phyloP scores from a whole-genome alignment of 2,329 filamentous ascomycete species.

The Penicillium sp. region DNA sequence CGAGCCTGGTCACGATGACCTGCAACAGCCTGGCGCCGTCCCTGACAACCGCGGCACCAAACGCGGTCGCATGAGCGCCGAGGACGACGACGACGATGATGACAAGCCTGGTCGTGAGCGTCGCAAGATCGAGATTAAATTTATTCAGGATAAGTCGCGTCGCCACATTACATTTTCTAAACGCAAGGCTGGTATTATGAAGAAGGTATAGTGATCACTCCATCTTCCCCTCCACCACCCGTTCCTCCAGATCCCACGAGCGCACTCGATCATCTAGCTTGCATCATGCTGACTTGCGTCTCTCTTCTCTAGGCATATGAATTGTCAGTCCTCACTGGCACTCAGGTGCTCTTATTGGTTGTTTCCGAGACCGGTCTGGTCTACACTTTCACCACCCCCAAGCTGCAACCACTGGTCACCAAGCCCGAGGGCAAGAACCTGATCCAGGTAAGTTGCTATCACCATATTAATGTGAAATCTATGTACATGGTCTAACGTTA shows the following conservation, averaged over 20 bases:
- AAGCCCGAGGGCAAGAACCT: slow-evolving; percentile 99
- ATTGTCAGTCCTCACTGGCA: slow-evolving; percentile 92
- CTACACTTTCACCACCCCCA: slow-evolving; percentile 97
- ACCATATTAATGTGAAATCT: neutral
- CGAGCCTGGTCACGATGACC: slow-evolving; percentile 65
- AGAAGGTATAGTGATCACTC: slow-evolving; percentile 77
- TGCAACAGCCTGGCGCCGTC: slow-evolving; percentile 51
- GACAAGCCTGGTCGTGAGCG: slow-evolving; percentile 97
- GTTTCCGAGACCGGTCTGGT: slow-evolving; percentile 96
- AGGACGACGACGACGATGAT: slow-evolving; percentile 96
- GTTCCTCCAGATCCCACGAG: slow-evolving; percentile 2
- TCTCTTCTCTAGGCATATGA: slow-evolving; percentile 72
- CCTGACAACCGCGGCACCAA: slow-evolving; percentile 79
- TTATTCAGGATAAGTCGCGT: slow-evolving; percentile 99
- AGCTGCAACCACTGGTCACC: slow-evolving; percentile 94
- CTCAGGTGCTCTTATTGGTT: slow-evolving; percentile 91
- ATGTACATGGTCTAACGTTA: no score
- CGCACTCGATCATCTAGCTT: no score
- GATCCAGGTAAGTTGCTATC: slow-evolving; percentile 70
- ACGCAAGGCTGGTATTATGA: slow-evolving; percentile 99
- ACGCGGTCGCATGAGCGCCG: slow-evolving; percentile 72
- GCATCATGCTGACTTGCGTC: slow-evolving; percentile 1
- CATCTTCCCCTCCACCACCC: slow-evolving; percentile 4
- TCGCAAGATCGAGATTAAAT: slow-evolving; percentile 99
- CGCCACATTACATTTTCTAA: slow-evolving; percentile 99